These are phyloP conservation scores for Podila horticola DNA, from an alignment of 192 early-diverging fungal genomes.

Conservation along the genomic window DNA sequence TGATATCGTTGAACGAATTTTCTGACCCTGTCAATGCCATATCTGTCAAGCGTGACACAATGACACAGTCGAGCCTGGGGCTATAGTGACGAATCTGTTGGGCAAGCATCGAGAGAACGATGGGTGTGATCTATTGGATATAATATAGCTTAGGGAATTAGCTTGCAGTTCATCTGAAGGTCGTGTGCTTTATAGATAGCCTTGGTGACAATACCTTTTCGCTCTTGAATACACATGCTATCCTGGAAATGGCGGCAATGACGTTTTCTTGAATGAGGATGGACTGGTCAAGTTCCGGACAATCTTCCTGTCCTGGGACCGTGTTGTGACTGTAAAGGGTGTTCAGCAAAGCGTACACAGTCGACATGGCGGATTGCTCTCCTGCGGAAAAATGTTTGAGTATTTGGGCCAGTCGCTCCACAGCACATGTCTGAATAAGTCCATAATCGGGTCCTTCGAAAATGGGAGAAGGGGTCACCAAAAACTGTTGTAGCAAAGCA, in stretches of 20 bases:
- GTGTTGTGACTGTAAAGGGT: conserved; percentile 28
- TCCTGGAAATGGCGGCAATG: conserved; percentile 59
- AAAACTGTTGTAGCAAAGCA: conserved; percentile 55
- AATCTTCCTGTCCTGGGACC: conserved; percentile 12
- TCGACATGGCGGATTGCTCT: conserved; percentile 26
- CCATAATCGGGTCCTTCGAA: conserved; percentile 54
- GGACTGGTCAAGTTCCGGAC: conserved; percentile 10
- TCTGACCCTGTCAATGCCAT: conserved; percentile 68
- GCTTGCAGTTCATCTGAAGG: too few species aligned
- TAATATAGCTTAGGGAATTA: not conserved
- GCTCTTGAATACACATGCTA: conserved; percentile 60
- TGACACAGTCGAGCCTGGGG: conserved; percentile 55
- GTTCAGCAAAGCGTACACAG: conserved; percentile 21
- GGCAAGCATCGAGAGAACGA: conserved; percentile 72
- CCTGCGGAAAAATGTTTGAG: conserved; percentile 46
- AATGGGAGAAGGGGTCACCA: conserved; percentile 62
- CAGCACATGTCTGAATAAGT: conserved; percentile 55
- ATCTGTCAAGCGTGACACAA: conserved; percentile 64
- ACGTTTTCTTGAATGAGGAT: conserved; percentile 56
- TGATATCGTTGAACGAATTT: conserved; percentile 68
- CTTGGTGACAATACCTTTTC: conserved; percentile 53
- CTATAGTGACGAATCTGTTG: conserved; percentile 65
- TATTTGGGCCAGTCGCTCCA: conserved; percentile 59
- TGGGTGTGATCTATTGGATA: conserved; percentile 61
- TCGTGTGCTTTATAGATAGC: not conserved